These are phyloP conservation scores for Bertia moriformis DNA, from an alignment of 2,329 filamentous ascomycete species.

Conservation along the genomic window DNA sequence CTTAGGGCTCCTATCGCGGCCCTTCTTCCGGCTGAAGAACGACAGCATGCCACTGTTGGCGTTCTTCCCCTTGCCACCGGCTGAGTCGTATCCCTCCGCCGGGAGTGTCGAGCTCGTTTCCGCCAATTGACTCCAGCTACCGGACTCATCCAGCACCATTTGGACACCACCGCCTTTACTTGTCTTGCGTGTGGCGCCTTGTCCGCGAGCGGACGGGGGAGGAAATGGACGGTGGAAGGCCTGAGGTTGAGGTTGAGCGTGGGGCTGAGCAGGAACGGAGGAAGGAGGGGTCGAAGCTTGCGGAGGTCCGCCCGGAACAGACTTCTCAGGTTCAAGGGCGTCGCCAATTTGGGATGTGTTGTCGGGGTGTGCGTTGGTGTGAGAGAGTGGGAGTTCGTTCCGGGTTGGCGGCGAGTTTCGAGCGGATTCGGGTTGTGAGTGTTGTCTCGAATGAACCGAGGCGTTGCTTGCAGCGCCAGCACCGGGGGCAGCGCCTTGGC, in stretches of 20 bases:
- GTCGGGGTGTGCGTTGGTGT: no score
- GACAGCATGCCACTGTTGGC: conserved; percentile 49
- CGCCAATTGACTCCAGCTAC: conserved; percentile 55
- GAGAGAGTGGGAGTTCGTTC: neutral
- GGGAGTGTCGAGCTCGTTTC: conserved; percentile 42
- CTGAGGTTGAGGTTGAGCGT: neutral
- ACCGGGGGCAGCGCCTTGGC: no score
- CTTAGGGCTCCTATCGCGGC: conserved; percentile 57
- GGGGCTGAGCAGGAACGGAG: neutral
- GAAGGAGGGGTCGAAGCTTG: neutral
- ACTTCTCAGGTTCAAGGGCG: neutral
- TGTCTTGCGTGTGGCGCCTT: conserved; percentile 37
- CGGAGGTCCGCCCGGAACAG: neutral
- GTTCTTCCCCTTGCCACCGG: conserved; percentile 19
- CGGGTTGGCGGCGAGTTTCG: neutral
- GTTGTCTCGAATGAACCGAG: neutral
- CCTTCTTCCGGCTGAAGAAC: conserved; percentile 56
- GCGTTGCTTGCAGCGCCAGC: neutral
- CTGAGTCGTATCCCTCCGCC: conserved; percentile 22
- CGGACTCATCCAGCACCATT: conserved; percentile 56
- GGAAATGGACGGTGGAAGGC: conserved; percentile 5
- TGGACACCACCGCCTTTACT: conserved; percentile 54
- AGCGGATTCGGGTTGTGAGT: neutral
- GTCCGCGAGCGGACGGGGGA: conserved; percentile 23
- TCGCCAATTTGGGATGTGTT: neutral